Base-by-base conservation (phyloP, 2,329 filamentous ascomycete genomes). In the Neonectria punicea region DNA sequence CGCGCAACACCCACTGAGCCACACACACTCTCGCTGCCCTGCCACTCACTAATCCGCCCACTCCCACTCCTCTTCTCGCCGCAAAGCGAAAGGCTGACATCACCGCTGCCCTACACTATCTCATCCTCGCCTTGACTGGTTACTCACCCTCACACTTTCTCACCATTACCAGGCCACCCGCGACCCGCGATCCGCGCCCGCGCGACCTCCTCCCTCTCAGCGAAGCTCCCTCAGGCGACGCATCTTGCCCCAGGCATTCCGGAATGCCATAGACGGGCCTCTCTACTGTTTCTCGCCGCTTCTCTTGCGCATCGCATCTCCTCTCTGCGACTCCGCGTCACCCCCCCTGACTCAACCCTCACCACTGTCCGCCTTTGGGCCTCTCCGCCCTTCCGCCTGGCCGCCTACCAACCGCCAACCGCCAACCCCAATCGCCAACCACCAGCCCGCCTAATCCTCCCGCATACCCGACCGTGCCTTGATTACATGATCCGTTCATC, bases 401-500 rank as follows among this genome's bases (percentile, higher is more conserved):
- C 46, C 46, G n/a, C 13, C 11, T 55, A 36, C 53, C 44, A 39
- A 51, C 56, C 41, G 39, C 39, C 39, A 41, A 51, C 56, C 41
- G 36, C 36, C 36, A 41, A 61, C 20, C 28, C 22, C 44, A 39
- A 50, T 34, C 41, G 49, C 55, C 50, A 28, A 50, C 56, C 41
- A 43, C 55, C 51, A 41, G 7, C 32, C 53, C 61, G 18, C 60
- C 63, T 61, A 56, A 56, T 57, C 56, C 46, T 44, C 53, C 61
- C 56, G 55, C 56, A 63, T 59, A 46, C 51, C 67, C 68, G 69
- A 69, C 66, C 57, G 62, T 63, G 61, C 59, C 57, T 59, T 68
- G 69, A 70, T 71, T 74, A 69, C 71, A 74, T 74, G 73, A 72
- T 73, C 71, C 66, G 58, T 67, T 70, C 70, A 57, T 67, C 61